Conservation (phyloP, 768 basidiomycete genomes). For the Pholiota molesta region DNA sequence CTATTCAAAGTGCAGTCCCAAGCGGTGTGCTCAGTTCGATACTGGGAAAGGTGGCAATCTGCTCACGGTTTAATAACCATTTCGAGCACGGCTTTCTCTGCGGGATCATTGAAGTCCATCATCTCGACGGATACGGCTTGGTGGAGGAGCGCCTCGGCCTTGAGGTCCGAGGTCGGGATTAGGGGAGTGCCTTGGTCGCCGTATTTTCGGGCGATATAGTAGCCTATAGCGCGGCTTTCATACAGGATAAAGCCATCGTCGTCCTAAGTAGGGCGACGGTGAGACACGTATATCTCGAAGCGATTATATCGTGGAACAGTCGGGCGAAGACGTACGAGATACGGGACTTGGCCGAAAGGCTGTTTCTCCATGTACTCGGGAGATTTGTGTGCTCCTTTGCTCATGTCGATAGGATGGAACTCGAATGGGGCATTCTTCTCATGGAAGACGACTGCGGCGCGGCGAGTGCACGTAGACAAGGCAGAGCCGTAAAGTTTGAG, state of each 20-base stretch:
- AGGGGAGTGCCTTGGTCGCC: conserved; percentile 49
- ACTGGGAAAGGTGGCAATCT: neutral
- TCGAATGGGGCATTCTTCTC: conserved; percentile 63
- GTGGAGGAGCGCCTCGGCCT: conserved; percentile 41
- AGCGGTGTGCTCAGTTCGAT: neutral
- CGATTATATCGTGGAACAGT: no score
- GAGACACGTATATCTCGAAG: neutral
- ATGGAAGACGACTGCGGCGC: conserved; percentile 50
- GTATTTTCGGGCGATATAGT: conserved; percentile 60
- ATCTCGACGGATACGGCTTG: conserved; percentile 51
- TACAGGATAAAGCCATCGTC: conserved; percentile 62
- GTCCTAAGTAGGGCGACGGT: conserved; percentile 31
- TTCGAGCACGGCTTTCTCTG: conserved; percentile 41
- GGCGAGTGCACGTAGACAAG: conserved; percentile 50
- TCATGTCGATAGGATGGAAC: conserved; percentile 44
- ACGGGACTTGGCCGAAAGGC: conserved; percentile 70
- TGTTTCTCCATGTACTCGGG: conserved; percentile 49
- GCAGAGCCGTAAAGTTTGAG: conserved; percentile 42
- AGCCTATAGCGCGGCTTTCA: conserved; percentile 60
- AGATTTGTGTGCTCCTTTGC: conserved; percentile 47
- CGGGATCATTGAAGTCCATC: conserved; percentile 50
- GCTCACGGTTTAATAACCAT: conserved; percentile 52
- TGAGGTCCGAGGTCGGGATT: conserved; percentile 42
- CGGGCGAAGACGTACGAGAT: conserved; percentile 38
- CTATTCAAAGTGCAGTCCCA: neutral